Evolutionary conservation across 2,329 filamentous ascomycete genomes (phyloP), one percentile per base, ranked within the genome.

Genomic region (Fusarium buharicum): DNA sequence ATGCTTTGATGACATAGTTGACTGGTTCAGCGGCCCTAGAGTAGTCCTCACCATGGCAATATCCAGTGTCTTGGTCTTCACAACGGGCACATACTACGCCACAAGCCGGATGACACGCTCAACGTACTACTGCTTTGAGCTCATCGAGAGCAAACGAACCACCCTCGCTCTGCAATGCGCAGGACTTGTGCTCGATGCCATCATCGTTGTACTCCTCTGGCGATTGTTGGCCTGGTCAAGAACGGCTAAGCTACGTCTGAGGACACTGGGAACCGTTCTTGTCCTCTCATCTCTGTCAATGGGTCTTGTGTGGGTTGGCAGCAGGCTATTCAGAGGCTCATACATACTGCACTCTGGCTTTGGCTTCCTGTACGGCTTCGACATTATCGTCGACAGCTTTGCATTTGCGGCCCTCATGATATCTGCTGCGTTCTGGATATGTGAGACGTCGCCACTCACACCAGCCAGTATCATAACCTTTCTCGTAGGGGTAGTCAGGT

Each of bases 201-300:
- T 72, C 34, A 79, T 84, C 47, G 66, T 81, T 17, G 67, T 83
- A n/a, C 69, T 83, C 10, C 56, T 78, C 3, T 86, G 84, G 83
- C 78, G 82, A 31, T 74, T 84, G 4, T 69, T 86, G 6, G 77
- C 78, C 12, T 84, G 83, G 82, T 74, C 80, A 1, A 77, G 79
- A 36, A 83, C 81, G 0, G 78, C 80, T 6, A 81, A 78, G 59
- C 70, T 73, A 28, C 78, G 81, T 4, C 70, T 86, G n/a, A 77
- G 75, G 10, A 78, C 76, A 1, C 68, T 86, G 9, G 77, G 79
- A 6, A 71, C 72, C 3, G 75, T 84, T 3, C 65, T 85, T 6
- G 55, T 78, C 2, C 58, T 76, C 9, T 76, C 81, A 1, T 75
- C 81, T 0, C 27, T 80, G 3, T 74, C 72, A 7, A 74, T 77